Conservation (phyloP, 176 grass and related monocot genomes). For the Carex kokanica region DNA sequence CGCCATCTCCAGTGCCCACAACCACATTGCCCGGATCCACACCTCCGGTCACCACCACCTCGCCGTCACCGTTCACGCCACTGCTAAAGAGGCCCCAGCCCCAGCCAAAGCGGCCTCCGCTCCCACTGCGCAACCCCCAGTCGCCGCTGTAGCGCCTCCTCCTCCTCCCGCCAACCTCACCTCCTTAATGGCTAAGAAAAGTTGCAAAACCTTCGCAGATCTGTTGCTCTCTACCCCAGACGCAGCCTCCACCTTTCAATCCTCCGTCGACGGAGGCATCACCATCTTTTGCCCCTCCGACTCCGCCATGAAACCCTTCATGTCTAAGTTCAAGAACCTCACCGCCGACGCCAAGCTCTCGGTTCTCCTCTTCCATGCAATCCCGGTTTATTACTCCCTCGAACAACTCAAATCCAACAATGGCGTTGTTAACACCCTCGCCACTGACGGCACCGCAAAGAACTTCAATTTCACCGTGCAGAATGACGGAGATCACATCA, state of each 20-base stretch:
- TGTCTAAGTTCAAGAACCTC: conserved; percentile 67
- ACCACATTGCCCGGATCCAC: not conserved
- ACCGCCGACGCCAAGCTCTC: conserved; percentile 54
- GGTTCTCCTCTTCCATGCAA: conserved; percentile 71
- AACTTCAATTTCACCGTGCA: conserved; percentile 88
- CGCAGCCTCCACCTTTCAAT: conserved; percentile 50
- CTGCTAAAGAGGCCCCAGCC: not conserved
- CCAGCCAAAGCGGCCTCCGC: conserved; percentile 8
- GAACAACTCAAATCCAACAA: conserved; percentile 70
- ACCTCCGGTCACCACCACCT: conserved; percentile 12
- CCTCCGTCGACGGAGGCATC: conserved; percentile 43
- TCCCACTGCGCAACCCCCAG: conserved; percentile 21
- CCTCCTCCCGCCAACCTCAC: conserved; percentile 58
- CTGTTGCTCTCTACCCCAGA: conserved; percentile 42
- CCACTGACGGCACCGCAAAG: conserved; percentile 61
- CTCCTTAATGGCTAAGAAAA: conserved; percentile 52
- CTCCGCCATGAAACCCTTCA: conserved; percentile 47
- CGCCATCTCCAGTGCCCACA: not conserved
- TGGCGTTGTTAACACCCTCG: conserved; percentile 77
- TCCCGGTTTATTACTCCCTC: conserved; percentile 69
- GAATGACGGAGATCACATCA: conserved; percentile 67
- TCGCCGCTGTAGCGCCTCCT: conserved; percentile 22
- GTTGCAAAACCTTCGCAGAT: conserved; percentile 71
- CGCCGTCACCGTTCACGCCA: conserved; percentile 10
- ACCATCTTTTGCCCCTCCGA: conserved; percentile 73